Evolutionary conservation across 257 asterid genomes (phyloP), one percentile per base, ranked within the genome.

Genomic region (Verbascum thapsus): DNA sequence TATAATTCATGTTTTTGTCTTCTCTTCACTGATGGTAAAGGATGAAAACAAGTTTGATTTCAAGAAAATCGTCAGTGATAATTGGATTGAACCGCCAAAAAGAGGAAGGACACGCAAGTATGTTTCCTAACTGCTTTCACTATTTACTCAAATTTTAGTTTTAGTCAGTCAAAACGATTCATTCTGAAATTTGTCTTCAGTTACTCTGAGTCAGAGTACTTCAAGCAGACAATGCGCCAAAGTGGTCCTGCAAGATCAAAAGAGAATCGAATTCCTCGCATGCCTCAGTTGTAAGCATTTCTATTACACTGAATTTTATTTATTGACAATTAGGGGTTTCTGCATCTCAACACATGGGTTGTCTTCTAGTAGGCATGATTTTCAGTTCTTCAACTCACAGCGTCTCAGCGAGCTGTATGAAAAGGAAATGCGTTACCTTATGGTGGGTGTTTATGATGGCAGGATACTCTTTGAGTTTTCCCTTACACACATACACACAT

Each of bases 151-250:
- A 17, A 3, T 44, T 16, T 63, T 35, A 42, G 8, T 43, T 66
- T 17, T 52, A 6, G 58, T 61, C 10, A 18, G 32, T 54, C 38
- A 19, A 63, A n/a, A 15, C 74, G 50, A 51, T 39, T 20, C 18
- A 26, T 40, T 45, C 26, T 35, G 37, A 53, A 30, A 43, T 55
- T 37, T 71, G 39, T n/a, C 26, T 17, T 41, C 62, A 94, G 99
- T 76, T 94, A 94, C 82, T 94, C 99, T 0, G 99, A 94, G 52
- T 84, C 98, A 0, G 99, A 94, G 79, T 90, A 94, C 85, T 90
- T 87, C 78, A 94, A 94, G 90, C 99, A 94, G 81, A 94, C 99
- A 70, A 85, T 94, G 96, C 98, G 99, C 45, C 97, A 86, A 71
- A 82, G 85, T 84, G 99, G 96, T 70, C 98, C 99, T 56, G 86